These are phyloP conservation scores for Globisporangium iwayamae DNA, from an alignment of 352 stramenopile species.

Conservation along the genomic window DNA sequence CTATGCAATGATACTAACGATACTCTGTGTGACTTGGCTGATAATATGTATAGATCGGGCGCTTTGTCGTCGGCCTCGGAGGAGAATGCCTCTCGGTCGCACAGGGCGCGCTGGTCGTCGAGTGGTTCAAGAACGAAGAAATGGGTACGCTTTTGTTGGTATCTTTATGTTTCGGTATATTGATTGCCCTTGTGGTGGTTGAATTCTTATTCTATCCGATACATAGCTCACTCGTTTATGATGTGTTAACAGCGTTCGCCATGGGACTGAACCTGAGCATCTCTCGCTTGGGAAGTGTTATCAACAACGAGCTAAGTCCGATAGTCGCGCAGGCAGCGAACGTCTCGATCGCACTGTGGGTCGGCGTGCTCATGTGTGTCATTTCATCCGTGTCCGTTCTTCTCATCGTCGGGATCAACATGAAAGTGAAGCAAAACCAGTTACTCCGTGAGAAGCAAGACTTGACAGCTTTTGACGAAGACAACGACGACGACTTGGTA, in stretches of 20 bases:
- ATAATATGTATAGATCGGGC: slow-evolving; percentile 31
- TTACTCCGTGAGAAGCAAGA: slow-evolving; percentile 11
- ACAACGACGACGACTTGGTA: neutral
- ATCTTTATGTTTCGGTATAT: neutral
- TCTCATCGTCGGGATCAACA: slow-evolving; percentile 81
- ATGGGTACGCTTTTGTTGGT: slow-evolving; percentile 31
- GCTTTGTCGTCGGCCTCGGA: slow-evolving; percentile 90
- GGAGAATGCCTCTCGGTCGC: slow-evolving; percentile 90
- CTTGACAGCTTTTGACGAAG: neutral
- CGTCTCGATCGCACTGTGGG: slow-evolving; percentile 80
- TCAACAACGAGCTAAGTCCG: slow-evolving; percentile 91
- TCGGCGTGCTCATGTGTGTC: slow-evolving; percentile 82
- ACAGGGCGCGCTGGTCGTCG: slow-evolving; percentile 85
- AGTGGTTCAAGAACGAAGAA: slow-evolving; percentile 93
- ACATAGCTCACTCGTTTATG: neutral
- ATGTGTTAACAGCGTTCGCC: slow-evolving; percentile 60
- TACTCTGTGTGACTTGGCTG: neutral
- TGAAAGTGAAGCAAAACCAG: slow-evolving; percentile 24
- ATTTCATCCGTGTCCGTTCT: slow-evolving; percentile 63
- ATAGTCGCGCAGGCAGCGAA: slow-evolving; percentile 58
- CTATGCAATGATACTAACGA: neutral
- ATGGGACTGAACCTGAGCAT: slow-evolving; percentile 91
- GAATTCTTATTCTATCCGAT: neutral
- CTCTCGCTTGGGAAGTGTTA: slow-evolving; percentile 85
- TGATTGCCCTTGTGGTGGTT: neutral